phyloP scores from a whole-genome alignment of 495 filamentous ascomycete species.

The Apiosordaria backusii region DNA sequence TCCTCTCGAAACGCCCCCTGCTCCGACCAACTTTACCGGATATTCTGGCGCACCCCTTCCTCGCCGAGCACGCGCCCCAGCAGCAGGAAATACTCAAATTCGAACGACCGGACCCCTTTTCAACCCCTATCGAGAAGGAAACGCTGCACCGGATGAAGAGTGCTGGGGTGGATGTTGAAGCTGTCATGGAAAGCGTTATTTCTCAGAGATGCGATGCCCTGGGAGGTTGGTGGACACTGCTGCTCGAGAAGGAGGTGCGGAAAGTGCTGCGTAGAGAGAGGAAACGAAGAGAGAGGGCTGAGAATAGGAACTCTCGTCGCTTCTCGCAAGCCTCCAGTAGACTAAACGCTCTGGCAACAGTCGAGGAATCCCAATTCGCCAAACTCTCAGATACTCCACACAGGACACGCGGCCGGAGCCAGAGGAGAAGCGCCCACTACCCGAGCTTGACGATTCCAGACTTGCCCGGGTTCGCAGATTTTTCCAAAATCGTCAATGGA shows the following conservation, averaged over 20 bases:
- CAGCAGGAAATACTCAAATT: conserved; percentile 89
- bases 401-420: conserved; percentile 53
- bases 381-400: conserved; percentile 47
- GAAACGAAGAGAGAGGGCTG: conserved; percentile 76
- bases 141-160: conserved; percentile 91
- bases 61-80: conserved; percentile 80
- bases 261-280: conserved; percentile 80
- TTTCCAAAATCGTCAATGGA: conserved; percentile 33
- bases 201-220: conserved; percentile 83
- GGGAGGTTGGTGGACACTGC: conserved; percentile 92
- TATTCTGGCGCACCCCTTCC: conserved; percentile 83
- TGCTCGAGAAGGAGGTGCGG: conserved; percentile 93
- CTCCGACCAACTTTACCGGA: conserved; percentile 82
- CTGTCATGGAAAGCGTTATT: conserved; percentile 89
- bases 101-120: conserved; percentile 78
- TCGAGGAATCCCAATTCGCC: conserved; percentile 59
- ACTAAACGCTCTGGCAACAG: conserved; percentile 71
- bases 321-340: conserved; percentile 83
- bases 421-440: conserved; percentile 52
- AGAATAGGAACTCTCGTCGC: conserved; percentile 74
- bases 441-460: conserved; percentile 54
- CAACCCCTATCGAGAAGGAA: conserved; percentile 84
- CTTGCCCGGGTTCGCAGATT: conserved; percentile 69
- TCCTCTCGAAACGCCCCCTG: conserved; percentile 86
- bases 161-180: conserved; percentile 90